A percentile compares a stretch with the other conserved stretches of the same genome.
These are phyloP conservation scores for Paraconiothyrium brasiliense DNA, from an alignment of 2,329 filamentous ascomycete genomes.

Conservation along the genomic window DNA sequence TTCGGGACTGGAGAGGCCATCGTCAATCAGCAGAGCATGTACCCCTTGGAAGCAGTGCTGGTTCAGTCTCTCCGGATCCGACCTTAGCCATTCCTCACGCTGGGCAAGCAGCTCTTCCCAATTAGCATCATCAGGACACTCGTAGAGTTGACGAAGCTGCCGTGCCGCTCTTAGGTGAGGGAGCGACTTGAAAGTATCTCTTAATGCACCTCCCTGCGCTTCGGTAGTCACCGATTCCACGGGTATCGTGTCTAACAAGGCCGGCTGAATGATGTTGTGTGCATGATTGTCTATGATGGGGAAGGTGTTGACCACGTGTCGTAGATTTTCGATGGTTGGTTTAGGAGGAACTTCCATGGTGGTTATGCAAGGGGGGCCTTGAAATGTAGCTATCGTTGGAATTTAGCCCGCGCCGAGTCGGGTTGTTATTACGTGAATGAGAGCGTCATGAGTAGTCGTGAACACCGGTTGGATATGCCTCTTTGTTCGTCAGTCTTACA, in stretches of 20 bases:
- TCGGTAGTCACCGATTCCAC: constrained; percentile 75
- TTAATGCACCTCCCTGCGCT: constrained; percentile 73
- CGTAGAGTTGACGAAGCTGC: constrained; percentile 72
- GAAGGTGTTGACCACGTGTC: constrained; percentile 45
- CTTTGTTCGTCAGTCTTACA: background rate
- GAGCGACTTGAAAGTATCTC: constrained; percentile 69
- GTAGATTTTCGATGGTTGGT: constrained; percentile 43
- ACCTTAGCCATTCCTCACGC: constrained; percentile 57
- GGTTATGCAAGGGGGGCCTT: background rate
- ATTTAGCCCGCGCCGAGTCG: background rate
- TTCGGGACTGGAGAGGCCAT: constrained; percentile 69
- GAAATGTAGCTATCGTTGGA: background rate
- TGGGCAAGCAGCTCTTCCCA: constrained; percentile 67
- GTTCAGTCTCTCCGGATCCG: constrained; percentile 64
- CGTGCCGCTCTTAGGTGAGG: constrained; percentile 75
- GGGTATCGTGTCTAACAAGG: constrained; percentile 59
- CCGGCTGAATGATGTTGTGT: constrained; percentile 70
- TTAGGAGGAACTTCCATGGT: constrained; percentile 33
- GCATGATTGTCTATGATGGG: constrained; percentile 80
- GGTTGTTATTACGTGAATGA: background rate
- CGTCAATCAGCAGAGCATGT: constrained; percentile 79
- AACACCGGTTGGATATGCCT: background rate
- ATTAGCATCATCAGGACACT: constrained; percentile 63
- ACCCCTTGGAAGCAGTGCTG: constrained; percentile 74
- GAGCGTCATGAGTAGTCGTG: background rate